Percentiles rank a stretch among this genome's conserved stretches.
These are phyloP conservation scores for Neofusicoccum parvum DNA, from an alignment of 2,329 filamentous ascomycete species.

Conservation along the genomic window DNA sequence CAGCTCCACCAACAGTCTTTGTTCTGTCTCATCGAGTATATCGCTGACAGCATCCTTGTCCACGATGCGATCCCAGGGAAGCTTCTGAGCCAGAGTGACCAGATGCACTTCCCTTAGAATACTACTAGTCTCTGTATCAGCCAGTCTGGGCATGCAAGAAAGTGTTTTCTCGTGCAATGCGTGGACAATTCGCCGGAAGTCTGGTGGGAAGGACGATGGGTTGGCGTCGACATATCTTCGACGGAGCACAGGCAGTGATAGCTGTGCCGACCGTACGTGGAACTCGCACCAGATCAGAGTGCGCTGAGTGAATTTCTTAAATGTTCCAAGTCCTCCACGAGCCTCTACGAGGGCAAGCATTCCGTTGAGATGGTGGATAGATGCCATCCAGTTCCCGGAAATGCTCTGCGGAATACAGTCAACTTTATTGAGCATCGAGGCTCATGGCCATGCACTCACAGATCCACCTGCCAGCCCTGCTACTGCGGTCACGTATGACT, in stretches of 20 bases:
- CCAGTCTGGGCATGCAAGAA: not conserved
- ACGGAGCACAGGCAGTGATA: not conserved
- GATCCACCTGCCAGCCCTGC: not conserved
- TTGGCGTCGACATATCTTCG: not conserved
- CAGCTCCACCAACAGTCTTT: not conserved
- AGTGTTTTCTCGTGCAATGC: not conserved
- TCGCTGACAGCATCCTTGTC: not conserved
- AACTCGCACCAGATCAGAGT: not conserved
- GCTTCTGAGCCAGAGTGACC: not conserved
- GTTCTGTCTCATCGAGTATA: not conserved
- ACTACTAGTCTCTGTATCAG: not conserved
- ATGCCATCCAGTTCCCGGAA: not conserved
- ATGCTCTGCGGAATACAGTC: not conserved
- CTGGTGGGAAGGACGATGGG: not conserved
- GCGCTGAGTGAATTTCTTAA: not conserved
- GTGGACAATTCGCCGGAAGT: not conserved
- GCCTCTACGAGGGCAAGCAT: not conserved
- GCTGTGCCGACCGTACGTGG: not conserved
- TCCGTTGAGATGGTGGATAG: not conserved
- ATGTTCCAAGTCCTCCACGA: not conserved
- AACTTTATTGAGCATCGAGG: too few species aligned
- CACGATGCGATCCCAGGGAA: not conserved
- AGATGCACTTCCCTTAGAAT: not conserved
- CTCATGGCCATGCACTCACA: not conserved
- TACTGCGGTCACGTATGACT: not conserved